Conservation (phyloP, 441 rosid species). For the Sinapis alba region DNA sequence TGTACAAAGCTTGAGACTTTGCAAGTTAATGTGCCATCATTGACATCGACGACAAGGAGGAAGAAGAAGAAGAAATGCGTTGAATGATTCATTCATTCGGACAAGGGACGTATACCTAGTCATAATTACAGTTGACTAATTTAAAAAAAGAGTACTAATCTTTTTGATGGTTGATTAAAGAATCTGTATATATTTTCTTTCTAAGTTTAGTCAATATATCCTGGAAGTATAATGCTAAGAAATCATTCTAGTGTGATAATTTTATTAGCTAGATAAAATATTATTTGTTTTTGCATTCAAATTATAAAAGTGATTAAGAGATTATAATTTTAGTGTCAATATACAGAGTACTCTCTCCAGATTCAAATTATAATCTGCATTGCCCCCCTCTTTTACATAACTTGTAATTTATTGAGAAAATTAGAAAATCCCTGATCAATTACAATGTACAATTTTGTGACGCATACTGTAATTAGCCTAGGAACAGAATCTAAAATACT, state of each 20-base stretch:
- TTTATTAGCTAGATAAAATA: background rate
- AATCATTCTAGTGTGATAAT: background rate
- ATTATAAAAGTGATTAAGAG: background rate
- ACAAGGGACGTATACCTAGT: conserved; percentile 8
- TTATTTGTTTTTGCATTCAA: background rate
- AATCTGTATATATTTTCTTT: conserved; percentile 3
- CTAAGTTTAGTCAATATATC: background rate
- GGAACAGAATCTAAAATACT: background rate
- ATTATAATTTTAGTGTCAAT: background rate
- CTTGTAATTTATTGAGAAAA: too few species aligned
- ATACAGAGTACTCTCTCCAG: background rate
- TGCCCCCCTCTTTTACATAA: too few species aligned
- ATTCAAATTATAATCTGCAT: background rate
- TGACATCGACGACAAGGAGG: conserved; percentile 14
- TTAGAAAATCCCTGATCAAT: too few species aligned
- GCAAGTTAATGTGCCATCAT: conserved; percentile 3
- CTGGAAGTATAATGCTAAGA: background rate
- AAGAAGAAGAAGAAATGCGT: conserved; percentile 18
- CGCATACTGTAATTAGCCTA: background rate
- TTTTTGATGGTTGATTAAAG: conserved; percentile 10
- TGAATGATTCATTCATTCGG: conserved; percentile 16
- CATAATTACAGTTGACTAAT: conserved; percentile 12
- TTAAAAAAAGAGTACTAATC: background rate
- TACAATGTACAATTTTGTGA: background rate
- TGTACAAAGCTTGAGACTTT: conserved; percentile 6